phyloP scores from a whole-genome alignment of 2,329 filamentous ascomycete genomes.

The Zymoseptoria tritici region DNA sequence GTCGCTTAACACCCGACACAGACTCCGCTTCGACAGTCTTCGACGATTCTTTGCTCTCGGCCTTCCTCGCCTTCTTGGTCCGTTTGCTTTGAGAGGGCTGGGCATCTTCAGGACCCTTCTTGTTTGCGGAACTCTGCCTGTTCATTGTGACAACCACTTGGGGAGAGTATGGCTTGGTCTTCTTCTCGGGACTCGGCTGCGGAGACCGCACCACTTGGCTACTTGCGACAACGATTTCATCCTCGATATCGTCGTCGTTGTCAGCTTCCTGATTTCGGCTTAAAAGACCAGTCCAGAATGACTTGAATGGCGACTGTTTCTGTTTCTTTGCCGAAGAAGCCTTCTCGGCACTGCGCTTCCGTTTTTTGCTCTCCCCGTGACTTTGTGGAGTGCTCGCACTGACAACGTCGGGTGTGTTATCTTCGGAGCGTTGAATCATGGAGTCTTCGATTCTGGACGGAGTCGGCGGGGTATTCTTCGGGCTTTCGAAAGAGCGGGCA shows the following conservation, averaged over 20 bases:
- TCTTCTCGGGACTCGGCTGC: background rate
- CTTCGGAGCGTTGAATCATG: background rate
- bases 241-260: conserved; percentile 30
- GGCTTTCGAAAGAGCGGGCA: background rate
- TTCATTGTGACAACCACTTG: background rate
- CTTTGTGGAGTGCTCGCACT: background rate
- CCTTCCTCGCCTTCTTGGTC: background rate
- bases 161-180: background rate
- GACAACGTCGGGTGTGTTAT: background rate
- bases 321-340: conserved; percentile 18
- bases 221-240: conserved; percentile 35
- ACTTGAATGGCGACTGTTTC: conserved; percentile 23
- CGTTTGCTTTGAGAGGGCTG: conserved; percentile 2
- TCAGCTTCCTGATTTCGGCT: conserved; percentile 20
- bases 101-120: background rate
- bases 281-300: conserved; percentile 19
- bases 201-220: conserved; percentile 8
- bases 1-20: background rate
- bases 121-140: background rate
- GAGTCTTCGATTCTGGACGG: conserved; percentile 7
- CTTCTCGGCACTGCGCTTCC: conserved; percentile 18
- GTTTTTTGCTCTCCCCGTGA: conserved; percentile 17
- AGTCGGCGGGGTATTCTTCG: background rate
- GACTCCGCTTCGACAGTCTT: background rate
- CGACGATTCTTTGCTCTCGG: background rate